Evolutionary conservation across 1,284 basidiomycete species (phyloP).

Genomic region (Fomitopsis betulina): DNA sequence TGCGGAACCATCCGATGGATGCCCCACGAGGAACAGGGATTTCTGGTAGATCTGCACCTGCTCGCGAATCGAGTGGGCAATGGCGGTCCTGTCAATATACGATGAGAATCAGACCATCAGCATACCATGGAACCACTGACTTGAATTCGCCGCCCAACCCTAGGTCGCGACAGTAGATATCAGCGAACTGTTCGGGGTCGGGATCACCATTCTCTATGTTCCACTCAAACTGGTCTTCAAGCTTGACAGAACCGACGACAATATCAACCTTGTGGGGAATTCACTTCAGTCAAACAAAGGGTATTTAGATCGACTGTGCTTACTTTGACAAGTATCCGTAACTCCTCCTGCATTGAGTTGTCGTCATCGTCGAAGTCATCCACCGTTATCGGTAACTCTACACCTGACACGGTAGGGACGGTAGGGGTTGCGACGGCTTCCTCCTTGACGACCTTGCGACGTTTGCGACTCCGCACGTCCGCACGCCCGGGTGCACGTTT

Average conservation of each 20-base stretch:
- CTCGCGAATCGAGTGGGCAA: constrained; percentile 94
- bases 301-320: not conserved
- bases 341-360: constrained; percentile 66
- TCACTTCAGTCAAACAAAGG: constrained; percentile 13
- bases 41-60: constrained; percentile 92
- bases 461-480: constrained; percentile 28
- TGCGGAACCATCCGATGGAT: constrained; percentile 74
- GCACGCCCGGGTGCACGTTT: constrained; percentile 21
- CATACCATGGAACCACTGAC: constrained; percentile 40
- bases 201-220: constrained; percentile 79
- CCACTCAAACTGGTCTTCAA: constrained; percentile 99
- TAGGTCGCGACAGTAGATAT: constrained; percentile 82
- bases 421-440: constrained; percentile 15
- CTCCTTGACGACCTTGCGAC: constrained; percentile 31
- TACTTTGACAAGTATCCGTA: constrained; percentile 87
- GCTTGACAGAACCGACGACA: constrained; percentile 88
- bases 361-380: constrained; percentile 46
- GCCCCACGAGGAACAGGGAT: constrained; percentile 88
- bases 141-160: constrained; percentile 92
- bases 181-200: constrained; percentile 91
- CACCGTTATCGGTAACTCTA: constrained; percentile 21
- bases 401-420: not conserved
- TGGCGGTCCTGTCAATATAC: constrained; percentile 69
- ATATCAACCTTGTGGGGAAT: constrained; percentile 75
- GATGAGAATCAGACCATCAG: constrained; percentile 7